Conservation (phyloP, 768 basidiomycete species). For the Agrocybe pediades region DNA sequence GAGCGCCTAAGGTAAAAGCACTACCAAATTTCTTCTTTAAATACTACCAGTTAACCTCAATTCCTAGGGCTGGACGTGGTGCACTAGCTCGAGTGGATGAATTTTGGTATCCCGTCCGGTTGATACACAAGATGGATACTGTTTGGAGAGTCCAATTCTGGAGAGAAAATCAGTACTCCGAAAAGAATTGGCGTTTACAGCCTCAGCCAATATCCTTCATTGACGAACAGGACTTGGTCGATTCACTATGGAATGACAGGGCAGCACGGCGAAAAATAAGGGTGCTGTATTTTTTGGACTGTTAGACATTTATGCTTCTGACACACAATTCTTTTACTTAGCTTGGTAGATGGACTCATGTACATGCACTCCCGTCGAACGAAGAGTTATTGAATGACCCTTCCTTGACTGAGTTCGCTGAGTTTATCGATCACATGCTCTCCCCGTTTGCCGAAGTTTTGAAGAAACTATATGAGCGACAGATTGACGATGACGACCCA, state of each 20-base stretch:
- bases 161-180: slow-evolving; percentile 12
- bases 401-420: slow-evolving; percentile 15
- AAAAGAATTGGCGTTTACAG: background rate
- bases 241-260: slow-evolving; percentile 20
- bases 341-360: slow-evolving; percentile 28
- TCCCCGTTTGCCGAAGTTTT: slow-evolving; percentile 9
- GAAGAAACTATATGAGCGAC: slow-evolving; percentile 7
- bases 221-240: slow-evolving; percentile 3
- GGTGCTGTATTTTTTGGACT: slow-evolving; percentile 10
- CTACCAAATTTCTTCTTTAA: too few relatives aligned
- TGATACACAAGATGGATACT: slow-evolving; percentile 10
- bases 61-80: slow-evolving; percentile 10
- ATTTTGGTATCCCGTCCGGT: slow-evolving; percentile 27
- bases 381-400: slow-evolving; percentile 27
- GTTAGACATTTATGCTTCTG: background rate
- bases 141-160: slow-evolving; percentile 23
- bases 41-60: background rate
- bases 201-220: slow-evolving; percentile 3
- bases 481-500: background rate
- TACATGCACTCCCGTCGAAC: slow-evolving; percentile 9
- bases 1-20: background rate
- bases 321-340: slow-evolving; percentile 2
- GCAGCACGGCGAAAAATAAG: slow-evolving; percentile 10
- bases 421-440: slow-evolving; percentile 16
- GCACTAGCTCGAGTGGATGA: slow-evolving; percentile 16